Evolutionary conservation across 192 early-diverging fungal species (phyloP), one percentile per base, ranked within the genome.

Genomic region (Umbelopsis isabellina): DNA sequence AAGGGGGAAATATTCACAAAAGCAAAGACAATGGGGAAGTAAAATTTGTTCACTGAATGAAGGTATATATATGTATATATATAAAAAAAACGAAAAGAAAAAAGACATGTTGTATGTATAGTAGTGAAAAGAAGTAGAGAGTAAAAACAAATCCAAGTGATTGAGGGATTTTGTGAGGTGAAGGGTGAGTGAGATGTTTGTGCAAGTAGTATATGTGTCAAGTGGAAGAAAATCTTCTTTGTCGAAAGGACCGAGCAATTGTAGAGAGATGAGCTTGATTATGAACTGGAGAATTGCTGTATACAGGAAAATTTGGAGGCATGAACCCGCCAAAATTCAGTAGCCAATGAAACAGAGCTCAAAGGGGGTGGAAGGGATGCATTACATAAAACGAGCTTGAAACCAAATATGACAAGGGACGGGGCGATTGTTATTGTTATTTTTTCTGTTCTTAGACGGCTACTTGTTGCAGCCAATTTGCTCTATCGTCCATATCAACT

Each of bases 371-470:
- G 51, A 52, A 25, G 25, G 51, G 51, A 61, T 61, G 55, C 55
- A 61, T 61, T 61, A 61, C 55, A 61, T 61, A 35, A 61, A 61
- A 61, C 51, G 51, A 52, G 51, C 51, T 61, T 61, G 55, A 61
- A 61, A 61, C 55, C 55, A 61, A 61, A 61, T 61, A 27, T 22
- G 33, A 61, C 30, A 35, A 61, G 55, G 55, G 30, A 13, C 16
- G 55, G 16, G 12, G 18, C 27, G 55, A 30, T 52, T 25, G 25
- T 25, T 7, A 16, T 61, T 41, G 10, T 41, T 41, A 9, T 41
- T 41, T 41, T 6, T 41, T 41, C 10, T 30, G 27, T 41, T 41
- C 37, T 61, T 61, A 61, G 27, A 61, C 55, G 55, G 55, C 55
- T 33, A 61, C 55, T 61, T 61, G 55, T 35, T 61, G 55, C 27